These are phyloP conservation scores for Gypsophila paniculata DNA, from an alignment of 179 eudicot species.

Conservation along the genomic window DNA sequence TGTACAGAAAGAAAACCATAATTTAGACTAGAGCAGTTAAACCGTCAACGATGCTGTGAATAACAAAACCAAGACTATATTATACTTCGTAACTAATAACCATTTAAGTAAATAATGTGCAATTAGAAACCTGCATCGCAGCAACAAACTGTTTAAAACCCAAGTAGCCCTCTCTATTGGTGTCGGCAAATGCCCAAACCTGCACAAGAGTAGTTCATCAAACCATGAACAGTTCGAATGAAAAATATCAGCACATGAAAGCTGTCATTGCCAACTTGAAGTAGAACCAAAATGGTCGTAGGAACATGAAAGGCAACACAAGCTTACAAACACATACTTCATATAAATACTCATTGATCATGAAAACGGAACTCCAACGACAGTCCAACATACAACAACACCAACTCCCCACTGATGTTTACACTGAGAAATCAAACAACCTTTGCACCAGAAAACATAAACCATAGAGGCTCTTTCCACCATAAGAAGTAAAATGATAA, in stretches of 20 bases:
- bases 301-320: neutral
- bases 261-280: neutral
- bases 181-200: slow-evolving; percentile 95
- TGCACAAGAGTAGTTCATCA: slow-evolving; percentile 20
- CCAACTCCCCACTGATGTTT: neutral
- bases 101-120: neutral
- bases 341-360: neutral
- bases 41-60: slow-evolving; percentile 4
- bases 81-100: neutral
- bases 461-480: neutral
- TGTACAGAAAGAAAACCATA: neutral
- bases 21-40: slow-evolving; percentile 3
- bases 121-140: slow-evolving; percentile 74
- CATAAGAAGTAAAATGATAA: neutral
- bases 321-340: too few relatives aligned
- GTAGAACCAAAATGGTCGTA: neutral
- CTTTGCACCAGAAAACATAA: neutral
- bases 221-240: slow-evolving; percentile 4
- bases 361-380: too few relatives aligned
- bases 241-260: neutral
- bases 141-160: slow-evolving; percentile 75
- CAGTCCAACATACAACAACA: neutral
- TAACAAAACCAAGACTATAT: neutral
- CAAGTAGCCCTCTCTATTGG: slow-evolving; percentile 74
- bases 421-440: neutral